phyloP scores from a whole-genome alignment of 306 rosid genomes.

The Luffa acutangula region DNA sequence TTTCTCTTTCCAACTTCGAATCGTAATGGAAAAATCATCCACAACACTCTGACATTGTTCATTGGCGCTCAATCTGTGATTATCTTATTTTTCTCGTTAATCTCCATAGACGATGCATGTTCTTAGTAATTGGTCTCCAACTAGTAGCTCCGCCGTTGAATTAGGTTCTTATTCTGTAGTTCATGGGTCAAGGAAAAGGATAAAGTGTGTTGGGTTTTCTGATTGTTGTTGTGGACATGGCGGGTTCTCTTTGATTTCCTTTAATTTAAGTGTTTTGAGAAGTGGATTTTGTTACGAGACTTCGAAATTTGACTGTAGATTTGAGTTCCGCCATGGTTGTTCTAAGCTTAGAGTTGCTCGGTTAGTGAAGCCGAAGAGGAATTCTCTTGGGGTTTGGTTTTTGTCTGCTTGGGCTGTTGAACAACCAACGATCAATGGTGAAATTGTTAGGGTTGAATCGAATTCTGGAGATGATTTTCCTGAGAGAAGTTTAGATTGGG shows the following conservation, averaged over 20 bases:
- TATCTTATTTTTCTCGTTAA: background rate
- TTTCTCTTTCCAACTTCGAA: background rate
- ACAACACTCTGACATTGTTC: background rate
- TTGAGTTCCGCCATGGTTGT: conserved; percentile 32
- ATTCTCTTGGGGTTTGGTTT: conserved; percentile 31
- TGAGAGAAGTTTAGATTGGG: conserved; percentile 20
- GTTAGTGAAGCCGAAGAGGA: conserved; percentile 24
- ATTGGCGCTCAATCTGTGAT: background rate
- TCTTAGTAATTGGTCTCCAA: conserved; percentile 28
- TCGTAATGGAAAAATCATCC: background rate
- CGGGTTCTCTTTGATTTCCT: conserved; percentile 19
- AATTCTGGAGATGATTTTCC: conserved; percentile 10
- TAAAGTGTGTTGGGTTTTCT: conserved; percentile 24
- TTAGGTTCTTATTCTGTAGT: conserved; percentile 17
- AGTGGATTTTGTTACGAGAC: conserved; percentile 19
- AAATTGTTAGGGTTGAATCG: conserved; percentile 17
- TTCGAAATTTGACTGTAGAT: conserved; percentile 31
- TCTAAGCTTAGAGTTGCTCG: conserved; percentile 25
- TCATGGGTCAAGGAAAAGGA: conserved; percentile 26
- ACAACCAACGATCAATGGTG: conserved; percentile 32
- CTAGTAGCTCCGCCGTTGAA: conserved; percentile 23
- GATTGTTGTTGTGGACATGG: conserved; percentile 19
- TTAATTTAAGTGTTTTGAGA: conserved; percentile 17
- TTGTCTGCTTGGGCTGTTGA: conserved; percentile 44
- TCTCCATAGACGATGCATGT: conserved; percentile 29